Evolutionary conservation across 108 stramenopile species (phyloP), one percentile per base, ranked within the genome.

Genomic region (Stephanodiscus triporus): DNA sequence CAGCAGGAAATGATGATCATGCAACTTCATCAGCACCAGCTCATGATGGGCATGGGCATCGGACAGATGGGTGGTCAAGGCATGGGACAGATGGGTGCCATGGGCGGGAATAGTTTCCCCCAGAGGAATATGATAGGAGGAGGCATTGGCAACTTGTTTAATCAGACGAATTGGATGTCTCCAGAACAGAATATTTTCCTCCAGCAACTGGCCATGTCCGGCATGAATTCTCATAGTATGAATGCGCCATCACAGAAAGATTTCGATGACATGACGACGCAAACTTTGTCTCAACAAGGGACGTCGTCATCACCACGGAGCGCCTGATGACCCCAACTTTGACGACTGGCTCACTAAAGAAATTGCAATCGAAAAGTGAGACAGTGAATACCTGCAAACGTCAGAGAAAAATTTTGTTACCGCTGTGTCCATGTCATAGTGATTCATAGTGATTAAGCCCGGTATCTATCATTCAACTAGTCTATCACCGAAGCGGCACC

Each of bases 401-500:
- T 42, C 40, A 42, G 40, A 45, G 32, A 5, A 34, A 34, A 34
- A 4, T 34, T 34, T 34, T n/a, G n/a, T n/a, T n/a, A n/a, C n/a
- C n/a, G n/a, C n/a, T n/a, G n/a, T n/a, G n/a, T n/a, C n/a, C n/a
- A n/a, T n/a, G n/a, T n/a, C n/a, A n/a, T n/a, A n/a, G n/a, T n/a
- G n/a, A n/a, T n/a, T n/a, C n/a, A n/a, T n/a, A n/a, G n/a, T n/a
- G n/a, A n/a, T n/a, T n/a, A n/a, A n/a, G n/a, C n/a, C n/a, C n/a
- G n/a, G n/a, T 45, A 16, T 14, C 14, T 17, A 16, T 14, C 0
- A 45, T 17, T 45, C 43, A 11, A 20, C 95, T 89, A 99, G 55
- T 99, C 96, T 62, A 97, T 91, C 0, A 99, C 96, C 19, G 95
- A 95, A 23, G 98, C 98, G 42, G 97, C 97, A 50, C 98, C 98